Base-by-base conservation (phyloP, 1,139 yeast species). In the Diutina siamensis region DNA sequence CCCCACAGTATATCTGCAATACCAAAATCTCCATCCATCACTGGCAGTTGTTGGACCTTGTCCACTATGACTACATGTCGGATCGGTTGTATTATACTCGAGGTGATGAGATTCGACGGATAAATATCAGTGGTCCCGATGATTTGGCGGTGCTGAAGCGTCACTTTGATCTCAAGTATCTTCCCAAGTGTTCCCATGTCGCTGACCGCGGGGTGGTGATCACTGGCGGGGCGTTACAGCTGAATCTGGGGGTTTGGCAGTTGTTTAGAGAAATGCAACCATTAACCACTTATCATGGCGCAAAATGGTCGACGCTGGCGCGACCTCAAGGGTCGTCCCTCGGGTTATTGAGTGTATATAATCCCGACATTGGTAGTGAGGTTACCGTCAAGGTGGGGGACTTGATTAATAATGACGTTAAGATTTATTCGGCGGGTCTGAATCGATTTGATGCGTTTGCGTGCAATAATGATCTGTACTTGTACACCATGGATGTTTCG, bases 21-120 rank as follows among this genome's bases (percentile, higher is more conserved):
- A 38, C 42, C 9, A 38, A 38, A n/a, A 38, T 38, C 18, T 21
- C 31, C 28, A 25, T 38, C 2, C 42, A 80, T 51, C 97, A 88
- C 65, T 88, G 96, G 95, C 97, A 88, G 59, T 67, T 88, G 40
- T 70, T 95, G 44, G 94, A 88, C 57, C 70, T 88, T 55, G 66
- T 87, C 21, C 78, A 82, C 53, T 63, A 61, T 34, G 68, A 68
- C 48, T 53, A 56, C 32, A 40, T 50, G 3, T 51, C 55, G 8
- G 65, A 69, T 31, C 53, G 55, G 15, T 53, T 68, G 9, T 68
- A 58, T 51, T 69, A 61, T 50, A 66, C 72, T 17, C 55, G 55
- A 46, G 61, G 60, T 44, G 68, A 67, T 44, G 52, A 60, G 13
- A 57, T 70, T 18, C 57, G 66, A n/a, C n/a, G n/a, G n/a, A n/a